Percentiles rank a stretch among this genome's conserved stretches.
phyloP scores from a whole-genome alignment of 2,329 filamentous ascomycete genomes.

The Fusarium zealandicum region DNA sequence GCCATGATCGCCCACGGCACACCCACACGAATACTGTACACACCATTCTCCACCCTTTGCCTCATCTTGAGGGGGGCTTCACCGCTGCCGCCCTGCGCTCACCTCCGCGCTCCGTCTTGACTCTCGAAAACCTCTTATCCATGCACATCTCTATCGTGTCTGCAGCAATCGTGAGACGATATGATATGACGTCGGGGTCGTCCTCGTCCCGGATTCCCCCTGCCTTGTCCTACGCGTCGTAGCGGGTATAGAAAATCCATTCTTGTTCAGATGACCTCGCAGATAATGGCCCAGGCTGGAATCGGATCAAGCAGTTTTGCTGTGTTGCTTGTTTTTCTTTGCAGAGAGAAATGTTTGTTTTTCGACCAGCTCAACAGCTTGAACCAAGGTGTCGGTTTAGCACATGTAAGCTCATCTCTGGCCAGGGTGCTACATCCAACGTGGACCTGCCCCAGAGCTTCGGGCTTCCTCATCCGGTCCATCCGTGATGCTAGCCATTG shows the following conservation, averaged over 20 bases:
- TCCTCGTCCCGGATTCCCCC: constrained; percentile 19
- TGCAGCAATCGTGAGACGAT: constrained; percentile 26
- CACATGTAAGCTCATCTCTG: constrained; percentile 15
- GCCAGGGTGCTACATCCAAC: constrained; percentile 25
- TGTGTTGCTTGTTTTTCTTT: neutral
- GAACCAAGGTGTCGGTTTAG: constrained; percentile 30
- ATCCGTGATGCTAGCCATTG: constrained; percentile 26
- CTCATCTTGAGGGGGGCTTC: constrained; percentile 4
- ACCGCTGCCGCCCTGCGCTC: constrained; percentile 29
- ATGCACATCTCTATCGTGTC: constrained; percentile 26
- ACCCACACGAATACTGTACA: constrained; percentile 8
- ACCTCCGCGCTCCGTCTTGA: constrained; percentile 15
- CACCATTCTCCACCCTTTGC: constrained; percentile 20
- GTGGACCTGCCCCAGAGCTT: constrained; percentile 33
- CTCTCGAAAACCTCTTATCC: constrained; percentile 1
- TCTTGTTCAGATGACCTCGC: constrained; percentile 38
- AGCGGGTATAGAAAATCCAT: constrained; percentile 31
- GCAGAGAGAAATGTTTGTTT: neutral
- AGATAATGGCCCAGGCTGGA: constrained; percentile 28
- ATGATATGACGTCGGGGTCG: constrained; percentile 35
- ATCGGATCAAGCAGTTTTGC: constrained; percentile 8
- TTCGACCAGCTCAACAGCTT: too few relatives aligned
- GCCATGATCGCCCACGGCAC: constrained; percentile 23
- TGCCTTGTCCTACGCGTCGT: constrained; percentile 14
- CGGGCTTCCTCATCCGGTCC: constrained; percentile 41